Percentiles rank a stretch among this genome's conserved stretches.
phyloP scores from a whole-genome alignment of 2,329 filamentous ascomycete genomes.

The Ascochyta pisi region DNA sequence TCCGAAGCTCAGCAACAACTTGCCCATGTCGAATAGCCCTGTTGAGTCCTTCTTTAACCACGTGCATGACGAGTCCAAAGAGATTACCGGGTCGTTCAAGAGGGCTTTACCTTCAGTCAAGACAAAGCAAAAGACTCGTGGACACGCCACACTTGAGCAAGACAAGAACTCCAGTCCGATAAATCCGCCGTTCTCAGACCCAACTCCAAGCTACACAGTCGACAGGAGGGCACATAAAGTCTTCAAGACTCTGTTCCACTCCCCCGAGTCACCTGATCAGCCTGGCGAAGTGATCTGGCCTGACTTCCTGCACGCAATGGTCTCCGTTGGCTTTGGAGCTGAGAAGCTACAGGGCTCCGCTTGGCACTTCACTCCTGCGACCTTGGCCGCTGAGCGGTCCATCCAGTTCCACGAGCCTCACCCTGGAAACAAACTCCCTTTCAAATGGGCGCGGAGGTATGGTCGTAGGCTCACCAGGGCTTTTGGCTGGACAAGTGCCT shows the following conservation, averaged over 20 bases:
- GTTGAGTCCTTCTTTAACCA: too few species aligned
- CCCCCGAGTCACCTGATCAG: constrained; percentile 40
- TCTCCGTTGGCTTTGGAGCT: constrained; percentile 56
- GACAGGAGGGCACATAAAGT: constrained; percentile 52
- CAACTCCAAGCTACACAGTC: constrained; percentile 36
- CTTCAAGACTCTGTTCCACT: constrained; percentile 52
- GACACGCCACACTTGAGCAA: too few species aligned
- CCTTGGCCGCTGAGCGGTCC: constrained; percentile 52
- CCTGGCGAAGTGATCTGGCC: constrained; percentile 60
- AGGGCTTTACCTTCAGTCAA: too few species aligned
- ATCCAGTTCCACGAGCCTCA: constrained; percentile 70
- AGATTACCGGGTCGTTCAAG: too few species aligned
- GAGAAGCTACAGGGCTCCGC: constrained; percentile 67
- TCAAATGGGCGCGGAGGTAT: constrained; percentile 53
- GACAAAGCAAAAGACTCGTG: too few species aligned
- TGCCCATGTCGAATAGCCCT: too few species aligned
- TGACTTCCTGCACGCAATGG: constrained; percentile 63
- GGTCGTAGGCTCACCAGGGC: constrained; percentile 56
- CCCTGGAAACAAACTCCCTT: constrained; percentile 60
- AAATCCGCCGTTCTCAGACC: too few species aligned
- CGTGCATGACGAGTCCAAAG: too few species aligned
- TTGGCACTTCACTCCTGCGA: constrained; percentile 60
- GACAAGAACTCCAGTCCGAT: not conserved
- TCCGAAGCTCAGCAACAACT: too few species aligned
- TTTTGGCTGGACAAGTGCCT: constrained; percentile 54